Evolutionary conservation across 2,329 filamentous ascomycete species (phyloP).

Genomic region (Chalaropsis ovoidea): DNA sequence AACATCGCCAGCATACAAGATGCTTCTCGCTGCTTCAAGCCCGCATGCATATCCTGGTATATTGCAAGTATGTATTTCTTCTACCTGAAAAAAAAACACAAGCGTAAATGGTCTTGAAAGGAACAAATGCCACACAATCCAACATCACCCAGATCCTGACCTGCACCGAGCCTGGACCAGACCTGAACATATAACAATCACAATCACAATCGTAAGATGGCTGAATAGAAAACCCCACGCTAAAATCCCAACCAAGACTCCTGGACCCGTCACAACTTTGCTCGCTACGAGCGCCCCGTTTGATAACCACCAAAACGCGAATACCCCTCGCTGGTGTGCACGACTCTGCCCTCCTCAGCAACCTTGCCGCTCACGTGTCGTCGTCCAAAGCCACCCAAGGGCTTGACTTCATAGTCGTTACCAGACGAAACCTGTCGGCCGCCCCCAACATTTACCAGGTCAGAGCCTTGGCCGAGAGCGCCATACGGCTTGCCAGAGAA

Average conservation of each 20-base stretch:
- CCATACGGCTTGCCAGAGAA: conserved; percentile 52
- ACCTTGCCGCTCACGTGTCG: conserved; percentile 63
- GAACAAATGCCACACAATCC: neutral
- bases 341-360: conserved; percentile 54
- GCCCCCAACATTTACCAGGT: conserved; percentile 40
- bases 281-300: neutral
- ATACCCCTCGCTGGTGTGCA: conserved; percentile 1
- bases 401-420: conserved; percentile 41
- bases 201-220: conserved; percentile 10
- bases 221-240: neutral
- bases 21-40: too few species aligned
- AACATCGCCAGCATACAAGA: too few species aligned
- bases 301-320: conserved; percentile 8
- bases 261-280: neutral
- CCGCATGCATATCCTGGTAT: neutral
- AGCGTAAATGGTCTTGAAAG: neutral
- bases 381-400: conserved; percentile 34
- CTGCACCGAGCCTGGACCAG: neutral
- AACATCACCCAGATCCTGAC: neutral
- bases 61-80: neutral
- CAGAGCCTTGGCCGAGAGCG: conserved; percentile 44
- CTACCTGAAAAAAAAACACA: neutral
- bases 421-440: conserved; percentile 49
- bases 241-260: neutral
- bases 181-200: conserved; percentile 4